These are phyloP conservation scores for Hibiscus syriacus DNA, from an alignment of 345 rosid species.

Conservation along the genomic window DNA sequence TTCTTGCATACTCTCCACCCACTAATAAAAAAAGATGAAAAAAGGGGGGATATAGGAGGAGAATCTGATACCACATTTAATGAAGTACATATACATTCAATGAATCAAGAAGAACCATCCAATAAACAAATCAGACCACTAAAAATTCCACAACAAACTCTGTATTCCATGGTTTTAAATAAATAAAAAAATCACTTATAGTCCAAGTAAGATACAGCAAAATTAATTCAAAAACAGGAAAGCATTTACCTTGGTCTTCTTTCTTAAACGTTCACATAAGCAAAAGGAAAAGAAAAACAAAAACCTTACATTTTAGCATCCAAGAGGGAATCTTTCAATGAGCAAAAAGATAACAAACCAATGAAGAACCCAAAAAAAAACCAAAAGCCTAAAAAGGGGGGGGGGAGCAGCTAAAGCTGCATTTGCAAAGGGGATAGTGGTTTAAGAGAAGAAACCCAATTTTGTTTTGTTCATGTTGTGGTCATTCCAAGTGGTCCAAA, in stretches of 20 bases:
- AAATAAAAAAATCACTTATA: constrained; percentile 54
- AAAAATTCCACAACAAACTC: constrained; percentile 6
- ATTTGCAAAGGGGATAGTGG: constrained; percentile 24
- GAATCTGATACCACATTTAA: constrained; percentile 18
- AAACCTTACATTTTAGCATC: constrained; percentile 26
- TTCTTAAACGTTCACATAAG: constrained; percentile 43
- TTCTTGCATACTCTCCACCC: constrained; percentile 19
- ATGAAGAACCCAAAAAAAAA: constrained; percentile 26
- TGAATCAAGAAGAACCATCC: not conserved
- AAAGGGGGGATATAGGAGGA: not conserved
- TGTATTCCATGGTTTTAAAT: not conserved
- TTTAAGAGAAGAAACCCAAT: constrained; percentile 24
- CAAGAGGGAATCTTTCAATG: no score
- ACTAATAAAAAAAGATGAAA: not conserved
- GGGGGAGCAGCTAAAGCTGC: no score
- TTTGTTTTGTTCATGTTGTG: not conserved
- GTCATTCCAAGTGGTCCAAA: constrained; percentile 22
- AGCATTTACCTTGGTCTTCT: constrained; percentile 46
- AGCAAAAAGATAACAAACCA: constrained; percentile 36
- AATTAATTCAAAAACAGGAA: constrained; percentile 21
- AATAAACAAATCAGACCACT: not conserved
- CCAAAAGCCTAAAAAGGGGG: constrained; percentile 16
- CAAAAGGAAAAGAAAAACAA: constrained; percentile 24
- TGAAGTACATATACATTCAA: not conserved
- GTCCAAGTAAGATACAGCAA: constrained; percentile 55